A percentile compares a stretch with the other conserved stretches of the same genome.
Conservation (phyloP, 352 stramenopile genomes). For the Phytophthora pistaciae region DNA sequence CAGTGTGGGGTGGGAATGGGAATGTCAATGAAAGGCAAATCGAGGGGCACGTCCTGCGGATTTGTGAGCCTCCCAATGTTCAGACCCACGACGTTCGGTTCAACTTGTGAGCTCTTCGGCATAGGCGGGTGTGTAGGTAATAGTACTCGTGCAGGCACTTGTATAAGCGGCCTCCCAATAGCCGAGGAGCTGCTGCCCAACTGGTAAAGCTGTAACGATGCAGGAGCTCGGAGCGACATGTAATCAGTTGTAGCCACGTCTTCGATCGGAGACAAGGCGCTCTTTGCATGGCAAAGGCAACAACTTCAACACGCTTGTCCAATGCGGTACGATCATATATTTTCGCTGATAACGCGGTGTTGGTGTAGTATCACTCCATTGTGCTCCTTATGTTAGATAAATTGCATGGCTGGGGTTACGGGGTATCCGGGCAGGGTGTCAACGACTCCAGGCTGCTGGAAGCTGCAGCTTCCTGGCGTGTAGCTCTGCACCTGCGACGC, state of each 20-base stretch:
- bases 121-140: constrained; percentile 8
- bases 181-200: constrained; percentile 6
- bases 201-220: constrained; percentile 17
- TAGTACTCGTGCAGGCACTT: constrained; percentile 4
- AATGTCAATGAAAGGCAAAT: constrained; percentile 40
- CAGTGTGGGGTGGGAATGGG: constrained; percentile 13
- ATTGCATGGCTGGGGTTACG: constrained; percentile 10
- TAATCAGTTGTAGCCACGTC: constrained; percentile 9
- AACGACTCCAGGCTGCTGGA: constrained; percentile 23
- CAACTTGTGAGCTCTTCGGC: constrained; percentile 4
- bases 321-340: background rate
- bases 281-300: background rate
- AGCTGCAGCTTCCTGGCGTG: constrained; percentile 52
- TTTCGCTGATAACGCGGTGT: background rate
- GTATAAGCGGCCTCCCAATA: background rate
- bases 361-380: background rate
- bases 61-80: constrained; percentile 11
- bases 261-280: constrained; percentile 19
- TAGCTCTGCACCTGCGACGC: constrained; percentile 66
- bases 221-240: background rate
- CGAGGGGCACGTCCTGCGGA: constrained; percentile 21
- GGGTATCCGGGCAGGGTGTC: constrained; percentile 37
- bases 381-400: constrained; percentile 17
- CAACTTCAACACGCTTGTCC: constrained; percentile 18
- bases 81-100: constrained; percentile 18